Evolutionary conservation across 495 filamentous ascomycete genomes (phyloP), one percentile per base, ranked within the genome.

Genomic region (Aspergillus indologenus): DNA sequence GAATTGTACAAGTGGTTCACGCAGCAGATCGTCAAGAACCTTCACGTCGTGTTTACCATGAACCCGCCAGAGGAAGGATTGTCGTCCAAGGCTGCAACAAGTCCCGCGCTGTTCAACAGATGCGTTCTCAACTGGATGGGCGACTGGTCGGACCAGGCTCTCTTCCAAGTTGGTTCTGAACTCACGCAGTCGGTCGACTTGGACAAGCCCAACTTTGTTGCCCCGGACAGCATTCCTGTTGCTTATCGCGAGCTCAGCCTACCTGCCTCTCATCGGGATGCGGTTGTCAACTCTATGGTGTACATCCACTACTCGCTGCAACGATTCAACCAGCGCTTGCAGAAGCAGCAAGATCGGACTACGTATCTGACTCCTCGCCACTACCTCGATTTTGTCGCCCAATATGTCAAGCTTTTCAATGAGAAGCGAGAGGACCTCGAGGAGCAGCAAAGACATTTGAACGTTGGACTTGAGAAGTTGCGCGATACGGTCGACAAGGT

Each of bases 1-100:
- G 94, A 99, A 75, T 80, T 98, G 1, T 98, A 99, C 80, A 97
- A 96, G 74, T 99, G 94, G 94, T 99, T 99, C 77, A 99, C 95
- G 0, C 89, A 95, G 59, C 94, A 99, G 74, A 98, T 99, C 62
- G 89, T 97, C 70, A 96, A 95, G 82, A 99, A 99, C 68, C 75
- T 99, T 44, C 94, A 99, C 68, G 95, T 99, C 56, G 94, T 99
- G 42, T 98, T 99, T 68, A 99, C 94, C 2, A 99, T 99, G 94
- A 99, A 99, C 72, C 94, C 94, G n/a, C 94, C 94, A 5, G 89
- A 96, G 69, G 95, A 93, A 60, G 94, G 93, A 1, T 75, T 99
- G 45, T 92, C 89, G 12, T 96, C 92, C 6, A 97, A 96, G 75
- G 95, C 94, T 53, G 94, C 94, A 18, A 99, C 95, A 15, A 96